Conservation (phyloP, 768 basidiomycete species). For the Cystofilobasidium macerans region DNA sequence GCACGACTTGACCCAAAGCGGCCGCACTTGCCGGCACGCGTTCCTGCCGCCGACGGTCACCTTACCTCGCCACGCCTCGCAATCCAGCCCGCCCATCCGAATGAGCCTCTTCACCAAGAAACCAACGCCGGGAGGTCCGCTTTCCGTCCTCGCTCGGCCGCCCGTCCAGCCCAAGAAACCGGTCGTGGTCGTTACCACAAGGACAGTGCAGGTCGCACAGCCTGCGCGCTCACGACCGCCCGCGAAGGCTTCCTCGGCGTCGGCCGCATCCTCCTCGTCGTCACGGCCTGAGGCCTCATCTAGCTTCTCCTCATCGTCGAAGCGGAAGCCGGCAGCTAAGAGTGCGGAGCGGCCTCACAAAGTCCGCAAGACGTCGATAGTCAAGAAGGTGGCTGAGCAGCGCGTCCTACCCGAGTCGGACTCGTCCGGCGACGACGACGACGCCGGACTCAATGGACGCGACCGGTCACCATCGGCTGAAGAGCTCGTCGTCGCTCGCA, state of each 20-base stretch:
- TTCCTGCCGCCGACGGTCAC: background rate
- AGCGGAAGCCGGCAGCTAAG: conserved; percentile 4
- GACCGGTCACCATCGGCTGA: background rate
- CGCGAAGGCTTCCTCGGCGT: background rate
- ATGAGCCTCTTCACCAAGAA: conserved; percentile 2
- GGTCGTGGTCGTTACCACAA: background rate
- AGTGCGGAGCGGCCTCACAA: background rate
- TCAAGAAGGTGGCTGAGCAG: background rate
- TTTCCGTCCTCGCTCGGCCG: background rate
- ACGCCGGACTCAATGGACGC: background rate
- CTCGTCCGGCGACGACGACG: conserved; percentile 4
- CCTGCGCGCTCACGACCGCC: background rate
- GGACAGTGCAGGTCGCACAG: background rate
- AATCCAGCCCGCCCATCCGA: background rate
- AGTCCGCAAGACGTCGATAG: background rate
- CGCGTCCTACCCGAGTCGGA: conserved; percentile 1
- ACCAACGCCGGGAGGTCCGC: background rate
- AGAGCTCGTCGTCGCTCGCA: background rate
- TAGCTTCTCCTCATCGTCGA: background rate
- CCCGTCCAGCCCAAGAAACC: background rate
- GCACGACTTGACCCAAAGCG: too few species aligned
- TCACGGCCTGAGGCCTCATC: background rate
- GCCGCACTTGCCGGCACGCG: background rate
- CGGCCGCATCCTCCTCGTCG: background rate
- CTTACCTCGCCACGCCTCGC: background rate